These are phyloP conservation scores for Eucalyptus marginata DNA, from an alignment of 345 rosid species.

Conservation along the genomic window DNA sequence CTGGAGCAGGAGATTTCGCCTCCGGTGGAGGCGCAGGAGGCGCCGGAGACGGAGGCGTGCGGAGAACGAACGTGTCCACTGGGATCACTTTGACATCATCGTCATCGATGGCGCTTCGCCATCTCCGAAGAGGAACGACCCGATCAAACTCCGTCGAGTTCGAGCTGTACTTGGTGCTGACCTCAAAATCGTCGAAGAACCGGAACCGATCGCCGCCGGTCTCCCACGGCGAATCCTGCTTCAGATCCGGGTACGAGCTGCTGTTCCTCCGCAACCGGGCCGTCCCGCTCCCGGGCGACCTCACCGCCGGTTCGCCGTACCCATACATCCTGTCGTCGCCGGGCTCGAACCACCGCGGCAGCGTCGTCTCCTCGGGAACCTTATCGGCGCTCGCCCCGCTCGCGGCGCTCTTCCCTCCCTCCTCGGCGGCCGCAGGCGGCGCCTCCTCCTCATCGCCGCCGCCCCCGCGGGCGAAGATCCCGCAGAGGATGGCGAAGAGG, in stretches of 20 bases:
- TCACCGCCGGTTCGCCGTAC: slow-evolving; percentile 6
- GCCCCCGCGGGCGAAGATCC: slow-evolving; percentile 46
- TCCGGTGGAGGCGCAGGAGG: slow-evolving; percentile 9
- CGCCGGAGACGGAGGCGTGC: slow-evolving; percentile 9
- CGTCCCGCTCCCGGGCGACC: slow-evolving; percentile 7
- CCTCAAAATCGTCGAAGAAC: slow-evolving; percentile 61
- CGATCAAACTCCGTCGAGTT: slow-evolving; percentile 1
- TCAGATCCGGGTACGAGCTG: slow-evolving; percentile 73
- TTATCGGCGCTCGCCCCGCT: not conserved
- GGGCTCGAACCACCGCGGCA: slow-evolving; percentile 37
- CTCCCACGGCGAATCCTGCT: slow-evolving; percentile 27
- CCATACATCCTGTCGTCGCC: slow-evolving; percentile 15
- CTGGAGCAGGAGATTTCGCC: slow-evolving; percentile 19
- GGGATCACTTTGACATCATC: slow-evolving; percentile 38
- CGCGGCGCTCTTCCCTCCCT: not conserved
- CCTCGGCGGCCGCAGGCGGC: not conserved
- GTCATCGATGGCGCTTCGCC: slow-evolving; percentile 18
- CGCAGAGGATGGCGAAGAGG: slow-evolving; percentile 61
- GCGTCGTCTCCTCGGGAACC: not conserved
- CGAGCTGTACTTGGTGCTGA: slow-evolving; percentile 16
- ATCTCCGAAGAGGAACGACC: slow-evolving; percentile 4
- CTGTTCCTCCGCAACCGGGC: slow-evolving; percentile 55
- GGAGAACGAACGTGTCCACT: slow-evolving; percentile 44
- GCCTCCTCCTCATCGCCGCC: slow-evolving; percentile 20
- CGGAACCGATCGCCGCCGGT: slow-evolving; percentile 36